Conservation (phyloP, 2,329 filamentous ascomycete species). For the Fusarium chaquense region DNA sequence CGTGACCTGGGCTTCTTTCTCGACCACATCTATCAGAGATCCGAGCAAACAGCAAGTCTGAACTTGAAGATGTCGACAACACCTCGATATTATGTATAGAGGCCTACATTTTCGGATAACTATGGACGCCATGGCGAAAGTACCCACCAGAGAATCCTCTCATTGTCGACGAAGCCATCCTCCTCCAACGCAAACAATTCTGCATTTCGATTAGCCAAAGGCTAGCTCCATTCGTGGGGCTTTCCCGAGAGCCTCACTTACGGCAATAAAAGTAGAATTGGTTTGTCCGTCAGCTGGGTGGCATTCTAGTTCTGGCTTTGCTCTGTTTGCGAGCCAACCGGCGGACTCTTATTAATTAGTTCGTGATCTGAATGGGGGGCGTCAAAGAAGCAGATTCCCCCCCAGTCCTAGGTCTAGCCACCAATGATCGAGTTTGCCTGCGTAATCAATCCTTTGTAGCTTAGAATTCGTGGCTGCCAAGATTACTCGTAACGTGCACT, state of each 20-base stretch:
- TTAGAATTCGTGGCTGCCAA: conserved; percentile 41
- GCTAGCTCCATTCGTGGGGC: conserved; percentile 23
- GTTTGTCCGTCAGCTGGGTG: conserved; percentile 30
- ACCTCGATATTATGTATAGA: not conserved
- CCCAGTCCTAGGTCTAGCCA: conserved; percentile 16
- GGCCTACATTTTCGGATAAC: conserved; percentile 1
- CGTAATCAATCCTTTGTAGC: conserved; percentile 25
- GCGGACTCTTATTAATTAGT: conserved; percentile 25
- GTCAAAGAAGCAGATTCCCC: conserved; percentile 21
- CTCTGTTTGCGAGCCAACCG: conserved; percentile 6
- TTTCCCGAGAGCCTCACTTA: conserved; percentile 33
- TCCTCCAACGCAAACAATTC: conserved; percentile 13
- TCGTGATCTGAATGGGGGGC: conserved; percentile 37
- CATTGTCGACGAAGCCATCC: conserved; percentile 2
- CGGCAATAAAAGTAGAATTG: conserved; percentile 29
- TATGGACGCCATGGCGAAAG: not conserved
- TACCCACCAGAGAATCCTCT: conserved; percentile 12
- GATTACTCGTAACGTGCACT: conserved; percentile 22
- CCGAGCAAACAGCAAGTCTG: not conserved
- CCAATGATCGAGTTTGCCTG: conserved; percentile 32
- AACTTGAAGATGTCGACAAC: not conserved
- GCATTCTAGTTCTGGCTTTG: conserved; percentile 4
- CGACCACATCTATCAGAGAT: conserved; percentile 3
- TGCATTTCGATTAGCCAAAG: conserved; percentile 26
- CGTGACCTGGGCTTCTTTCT: not conserved